A percentile compares a stretch with the other conserved stretches of the same genome.
These are phyloP conservation scores for Podospora anserina DNA, from an alignment of 495 filamentous ascomycete species.

Conservation along the genomic window DNA sequence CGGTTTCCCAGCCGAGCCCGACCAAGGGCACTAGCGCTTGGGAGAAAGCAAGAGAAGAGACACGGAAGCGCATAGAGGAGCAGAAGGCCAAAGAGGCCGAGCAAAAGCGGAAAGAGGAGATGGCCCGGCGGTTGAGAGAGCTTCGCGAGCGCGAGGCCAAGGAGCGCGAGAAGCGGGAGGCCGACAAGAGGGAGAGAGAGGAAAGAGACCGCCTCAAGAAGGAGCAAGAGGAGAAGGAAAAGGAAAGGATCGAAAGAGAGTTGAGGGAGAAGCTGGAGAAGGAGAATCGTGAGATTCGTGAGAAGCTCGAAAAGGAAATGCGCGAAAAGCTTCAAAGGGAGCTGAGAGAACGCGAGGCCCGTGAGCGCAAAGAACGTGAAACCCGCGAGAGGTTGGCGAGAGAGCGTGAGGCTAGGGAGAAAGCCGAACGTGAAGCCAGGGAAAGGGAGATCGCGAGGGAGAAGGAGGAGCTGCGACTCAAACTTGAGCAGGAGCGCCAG, in stretches of 20 bases:
- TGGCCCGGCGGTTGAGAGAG: constrained; percentile 48
- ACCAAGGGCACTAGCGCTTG: constrained; percentile 44
- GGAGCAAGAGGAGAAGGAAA: constrained; percentile 39
- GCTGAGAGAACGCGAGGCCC: constrained; percentile 38
- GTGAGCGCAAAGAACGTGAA: constrained; percentile 36
- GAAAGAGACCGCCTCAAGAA: constrained; percentile 37
- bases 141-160: constrained; percentile 63
- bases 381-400: constrained; percentile 22
- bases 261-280: constrained; percentile 42
- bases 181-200: constrained; percentile 43
- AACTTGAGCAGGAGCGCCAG: constrained; percentile 12
- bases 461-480: constrained; percentile 18
- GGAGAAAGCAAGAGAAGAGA: constrained; percentile 72
- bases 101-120: constrained; percentile 48
- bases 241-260: constrained; percentile 48
- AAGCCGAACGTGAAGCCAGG: constrained; percentile 1
- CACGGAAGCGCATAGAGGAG: constrained; percentile 58
- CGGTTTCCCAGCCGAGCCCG: constrained; percentile 29
- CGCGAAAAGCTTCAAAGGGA: constrained; percentile 41
- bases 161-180: constrained; percentile 50
- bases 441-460: constrained; percentile 8
- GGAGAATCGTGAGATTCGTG: constrained; percentile 34
- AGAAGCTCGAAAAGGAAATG: constrained; percentile 32
- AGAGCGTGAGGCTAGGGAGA: constrained; percentile 29
- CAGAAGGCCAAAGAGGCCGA: constrained; percentile 53